Conservation (phyloP, 306 rosid species). For the Sechiopsis laciniata region DNA sequence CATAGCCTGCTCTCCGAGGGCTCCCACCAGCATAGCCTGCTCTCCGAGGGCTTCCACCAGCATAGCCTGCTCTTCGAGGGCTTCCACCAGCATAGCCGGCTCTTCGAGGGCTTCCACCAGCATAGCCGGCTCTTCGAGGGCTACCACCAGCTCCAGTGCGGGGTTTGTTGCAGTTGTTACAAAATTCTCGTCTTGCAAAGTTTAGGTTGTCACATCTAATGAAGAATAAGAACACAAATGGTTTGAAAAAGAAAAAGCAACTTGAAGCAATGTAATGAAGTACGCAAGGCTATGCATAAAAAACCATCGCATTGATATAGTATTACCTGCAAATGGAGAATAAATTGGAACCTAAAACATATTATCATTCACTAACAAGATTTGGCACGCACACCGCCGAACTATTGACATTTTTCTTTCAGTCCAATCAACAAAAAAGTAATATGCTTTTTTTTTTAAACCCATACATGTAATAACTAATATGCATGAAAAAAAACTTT, state of each 20-base stretch:
- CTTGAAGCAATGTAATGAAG: neutral
- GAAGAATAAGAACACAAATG: constrained; percentile 19
- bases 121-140: neutral
- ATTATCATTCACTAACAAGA: neutral
- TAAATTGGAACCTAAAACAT: neutral
- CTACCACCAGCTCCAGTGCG: constrained; percentile 48
- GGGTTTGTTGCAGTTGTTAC: constrained; percentile 74
- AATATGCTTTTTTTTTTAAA: neutral
- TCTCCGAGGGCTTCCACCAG: too few relatives aligned
- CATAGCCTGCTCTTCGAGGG: too few relatives aligned
- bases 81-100: too few relatives aligned
- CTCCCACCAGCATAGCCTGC: too few relatives aligned
- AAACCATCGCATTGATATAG: neutral
- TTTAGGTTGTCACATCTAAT: constrained; percentile 84
- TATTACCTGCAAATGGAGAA: neutral
- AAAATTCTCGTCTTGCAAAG: constrained; percentile 85
- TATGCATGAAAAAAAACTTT: neutral
- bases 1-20: too few relatives aligned
- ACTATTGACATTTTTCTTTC: neutral
- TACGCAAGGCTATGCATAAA: neutral
- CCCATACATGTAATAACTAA: neutral
- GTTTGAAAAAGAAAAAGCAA: neutral
- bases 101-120: constrained; percentile 26
- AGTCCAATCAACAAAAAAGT: neutral
- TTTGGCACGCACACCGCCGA: neutral